Base-by-base conservation (phyloP, 2,329 filamentous ascomycete genomes). In the Ophiostoma sp. region DNA sequence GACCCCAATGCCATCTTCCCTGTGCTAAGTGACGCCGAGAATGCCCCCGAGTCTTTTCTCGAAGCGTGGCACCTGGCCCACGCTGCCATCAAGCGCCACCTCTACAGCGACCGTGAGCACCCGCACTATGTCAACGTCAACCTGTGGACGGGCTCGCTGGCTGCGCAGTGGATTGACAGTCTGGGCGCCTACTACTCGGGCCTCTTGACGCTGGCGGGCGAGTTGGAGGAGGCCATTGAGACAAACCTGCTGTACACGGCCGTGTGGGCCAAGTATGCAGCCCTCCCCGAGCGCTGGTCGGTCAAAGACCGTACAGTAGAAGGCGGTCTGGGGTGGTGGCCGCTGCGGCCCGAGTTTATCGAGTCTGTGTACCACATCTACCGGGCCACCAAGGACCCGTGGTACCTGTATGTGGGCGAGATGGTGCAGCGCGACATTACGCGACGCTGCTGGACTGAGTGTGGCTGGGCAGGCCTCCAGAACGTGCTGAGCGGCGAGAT, bases 361-460 rank as follows among this genome's bases (percentile, higher is more conserved):
- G 96, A 99, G 82, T 98, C 94, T 0, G 97, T 93, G 0, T 99
- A 97, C 82, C 93, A 98, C 79, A 85, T 99, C n/a, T 98, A 97
- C 80, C 91, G 93, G 69, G 95, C 95, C 1, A 98, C 96, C 0
- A 89, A 91, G 78, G 96, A 99, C 80, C 95, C 95, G 0, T 99
- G 95, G 95, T 98, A 98, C 82, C 85, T 98, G 4, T 92, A 98
- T 80, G 93, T 97, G 25, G 96, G 95, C 36, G 96, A 99, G 81
- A 99, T 99, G 96, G 91, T 94, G 0, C 85, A 98, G 72, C 89
- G 90, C 73, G 96, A 99, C 79, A 94, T 99, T 78, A 91, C 92
- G 78, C 87, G 93, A 68, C 89, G 95, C 71, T 99, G 96, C 82
- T 94, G 93, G 89, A 94, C 94, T 0, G 88, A 89, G 75, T 99